Conservation (phyloP, 1,284 basidiomycete species). For the Dichomitus squalens region DNA sequence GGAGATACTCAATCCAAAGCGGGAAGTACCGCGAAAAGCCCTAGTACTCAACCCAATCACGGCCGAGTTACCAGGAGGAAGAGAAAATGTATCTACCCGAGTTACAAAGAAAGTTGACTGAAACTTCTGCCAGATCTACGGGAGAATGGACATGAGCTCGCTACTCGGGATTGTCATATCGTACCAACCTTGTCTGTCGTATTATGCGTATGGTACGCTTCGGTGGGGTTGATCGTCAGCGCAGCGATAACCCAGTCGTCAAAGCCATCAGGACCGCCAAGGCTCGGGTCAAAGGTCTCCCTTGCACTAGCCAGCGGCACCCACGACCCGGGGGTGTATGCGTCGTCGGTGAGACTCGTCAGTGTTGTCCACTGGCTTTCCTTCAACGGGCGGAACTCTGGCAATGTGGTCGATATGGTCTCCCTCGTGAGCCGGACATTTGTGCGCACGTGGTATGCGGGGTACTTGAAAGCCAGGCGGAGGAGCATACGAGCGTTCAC, state of each 20-base stretch:
- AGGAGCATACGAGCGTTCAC: conserved; percentile 57
- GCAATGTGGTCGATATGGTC: conserved; percentile 44
- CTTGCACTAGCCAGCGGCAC: conserved; percentile 55
- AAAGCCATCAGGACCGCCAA: conserved; percentile 66
- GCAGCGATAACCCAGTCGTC: conserved; percentile 62
- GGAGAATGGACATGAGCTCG: neutral
- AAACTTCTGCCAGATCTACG: conserved; percentile 76
- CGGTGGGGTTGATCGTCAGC: conserved; percentile 65
- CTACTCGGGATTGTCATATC: neutral
- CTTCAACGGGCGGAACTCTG: conserved; percentile 52
- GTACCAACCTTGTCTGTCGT: conserved; percentile 57
- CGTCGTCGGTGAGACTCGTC: conserved; percentile 43
- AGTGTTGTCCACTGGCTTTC: conserved; percentile 33
- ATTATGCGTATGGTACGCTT: conserved; percentile 72
- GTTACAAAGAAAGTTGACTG: conserved; percentile 43
- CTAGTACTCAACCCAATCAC: conserved; percentile 33
- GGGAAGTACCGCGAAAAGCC: conserved; percentile 57
- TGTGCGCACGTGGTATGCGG: conserved; percentile 58
- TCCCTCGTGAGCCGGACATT: conserved; percentile 38
- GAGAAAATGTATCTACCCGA: neutral
- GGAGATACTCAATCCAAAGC: conserved; percentile 60
- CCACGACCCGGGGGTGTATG: conserved; percentile 52
- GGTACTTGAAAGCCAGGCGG: conserved; percentile 55
- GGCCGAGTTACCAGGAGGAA: neutral
- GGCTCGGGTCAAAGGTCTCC: conserved; percentile 45